Evolutionary conservation across 169 alveolate species (phyloP), one percentile per base, ranked within the genome.

Genomic region (Plasmodium inui): DNA sequence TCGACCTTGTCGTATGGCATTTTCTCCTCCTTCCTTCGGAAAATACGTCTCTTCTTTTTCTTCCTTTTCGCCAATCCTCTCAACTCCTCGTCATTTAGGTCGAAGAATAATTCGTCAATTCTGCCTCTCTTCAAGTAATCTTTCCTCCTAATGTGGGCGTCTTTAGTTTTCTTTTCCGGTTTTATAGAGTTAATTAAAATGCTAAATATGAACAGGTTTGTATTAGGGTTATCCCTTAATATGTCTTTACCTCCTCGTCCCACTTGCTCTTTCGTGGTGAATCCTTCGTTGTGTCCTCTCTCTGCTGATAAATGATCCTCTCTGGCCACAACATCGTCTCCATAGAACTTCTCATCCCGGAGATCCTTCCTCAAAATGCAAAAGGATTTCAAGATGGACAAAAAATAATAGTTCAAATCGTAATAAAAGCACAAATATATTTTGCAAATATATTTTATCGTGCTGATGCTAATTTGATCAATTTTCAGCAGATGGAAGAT

Each of bases 141-240:
- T 0, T 44, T 79, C 34, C 71, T 89, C 55, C 73, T 89, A 30
- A 80, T 28, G 9, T 89, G 86, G 22, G 82, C 34, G 5, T 32
- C 37, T 39, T 44, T 44, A 28, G 50, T 74, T 72, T 91, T 91
- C 57, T 91, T 82, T n/a, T 71, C 76, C 26, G 95, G 95, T 50
- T 91, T 91, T n/a, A 91, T 73, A 0, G 95, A 91, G 30, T 91
- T 91, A 26, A 91, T 82, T 82, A 91, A 74, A 50, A 91, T 82
- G 30, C 84, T 81, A 50, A 41, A 91, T 32, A 91, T 82, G 5
- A 91, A 70, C 19, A 82, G 71, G 41, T 71, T 91, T 71, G 88
- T 81, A 28, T 71, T 61, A 0, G 44, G 34, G 19, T 41, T 61
- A 61, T 72, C 82, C 10, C 72, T 34, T 44, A 39, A 17, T 44